A percentile compares a stretch with the other conserved stretches of the same genome.
These are phyloP conservation scores for Colletotrichum sp. DNA, from an alignment of 2,329 filamentous ascomycete species.

Conservation along the genomic window DNA sequence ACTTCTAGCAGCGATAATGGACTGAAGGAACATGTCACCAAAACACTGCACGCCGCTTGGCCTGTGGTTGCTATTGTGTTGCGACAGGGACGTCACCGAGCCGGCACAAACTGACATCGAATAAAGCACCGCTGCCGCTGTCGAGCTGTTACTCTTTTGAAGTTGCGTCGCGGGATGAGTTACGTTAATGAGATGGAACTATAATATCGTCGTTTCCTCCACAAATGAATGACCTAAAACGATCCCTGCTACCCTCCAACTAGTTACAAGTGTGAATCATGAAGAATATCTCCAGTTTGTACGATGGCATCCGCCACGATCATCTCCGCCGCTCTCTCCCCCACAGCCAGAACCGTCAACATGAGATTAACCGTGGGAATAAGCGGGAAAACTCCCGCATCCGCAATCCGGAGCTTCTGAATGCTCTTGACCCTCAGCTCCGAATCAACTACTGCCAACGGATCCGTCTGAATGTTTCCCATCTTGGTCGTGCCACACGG, in stretches of 20 bases:
- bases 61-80: neutral
- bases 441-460: neutral
- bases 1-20: accelerated
- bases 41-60: neutral
- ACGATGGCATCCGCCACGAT: neutral
- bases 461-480: neutral
- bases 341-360: neutral
- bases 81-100: no score
- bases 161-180: neutral
- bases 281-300: neutral
- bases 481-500: neutral
- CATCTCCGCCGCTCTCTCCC: neutral
- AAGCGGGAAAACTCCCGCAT: neutral
- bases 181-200: neutral
- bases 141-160: neutral
- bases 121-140: no score
- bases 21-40: neutral
- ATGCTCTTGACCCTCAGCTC: neutral
- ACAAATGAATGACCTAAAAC: neutral
- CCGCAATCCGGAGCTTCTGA: neutral
- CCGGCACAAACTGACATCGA: no score
- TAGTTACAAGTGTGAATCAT: neutral
- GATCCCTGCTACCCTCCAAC: neutral
- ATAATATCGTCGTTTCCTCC: neutral
- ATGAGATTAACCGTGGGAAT: neutral